Percentiles rank a stretch among this genome's conserved stretches.
phyloP scores from a whole-genome alignment of 371 early-diverging fungal species.

The Apophysomyces ossiformis region DNA sequence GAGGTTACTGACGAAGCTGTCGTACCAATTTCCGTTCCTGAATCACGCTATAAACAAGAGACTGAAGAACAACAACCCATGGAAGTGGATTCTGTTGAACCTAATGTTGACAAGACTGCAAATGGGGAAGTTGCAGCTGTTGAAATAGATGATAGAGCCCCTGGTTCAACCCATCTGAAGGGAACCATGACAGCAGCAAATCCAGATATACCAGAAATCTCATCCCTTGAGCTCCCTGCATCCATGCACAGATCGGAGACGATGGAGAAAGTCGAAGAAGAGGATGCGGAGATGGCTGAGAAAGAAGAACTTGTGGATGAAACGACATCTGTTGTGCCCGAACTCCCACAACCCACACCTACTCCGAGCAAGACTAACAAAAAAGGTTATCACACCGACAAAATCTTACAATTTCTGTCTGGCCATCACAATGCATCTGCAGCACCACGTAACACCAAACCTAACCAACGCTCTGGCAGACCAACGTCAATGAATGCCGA shows the following conservation, averaged over 20 bases:
- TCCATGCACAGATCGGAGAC: conserved; percentile 8
- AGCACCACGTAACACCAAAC: conserved; percentile 12
- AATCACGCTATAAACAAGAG: neutral
- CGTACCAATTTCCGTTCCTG: neutral
- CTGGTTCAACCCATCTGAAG: neutral
- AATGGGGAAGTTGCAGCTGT: neutral
- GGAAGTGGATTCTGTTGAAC: neutral
- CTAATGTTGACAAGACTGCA: neutral
- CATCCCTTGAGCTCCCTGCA: conserved; percentile 17
- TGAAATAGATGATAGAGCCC: neutral
- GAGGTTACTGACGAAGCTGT: conserved; percentile 1
- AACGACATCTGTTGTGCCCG: conserved; percentile 11
- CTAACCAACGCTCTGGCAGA: conserved; percentile 8
- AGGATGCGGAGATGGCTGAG: conserved; percentile 11
- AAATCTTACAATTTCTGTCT: conserved; percentile 38
- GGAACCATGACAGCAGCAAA: conserved; percentile 3
- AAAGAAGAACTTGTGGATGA: conserved; percentile 9
- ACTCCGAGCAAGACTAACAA: conserved; percentile 17
- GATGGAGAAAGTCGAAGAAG: conserved; percentile 12
- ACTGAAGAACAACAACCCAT: conserved; percentile 5
- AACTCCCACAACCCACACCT: conserved; percentile 12
- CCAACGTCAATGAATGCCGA: conserved; percentile 3
- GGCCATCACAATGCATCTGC: conserved; percentile 31
- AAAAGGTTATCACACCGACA: conserved; percentile 28
- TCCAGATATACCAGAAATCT: conserved; percentile 15